Percentiles rank a stretch among this genome's conserved stretches.
Evolutionary conservation across 2,329 filamentous ascomycete species (phyloP).

Genomic region (Leptographium flavum): DNA sequence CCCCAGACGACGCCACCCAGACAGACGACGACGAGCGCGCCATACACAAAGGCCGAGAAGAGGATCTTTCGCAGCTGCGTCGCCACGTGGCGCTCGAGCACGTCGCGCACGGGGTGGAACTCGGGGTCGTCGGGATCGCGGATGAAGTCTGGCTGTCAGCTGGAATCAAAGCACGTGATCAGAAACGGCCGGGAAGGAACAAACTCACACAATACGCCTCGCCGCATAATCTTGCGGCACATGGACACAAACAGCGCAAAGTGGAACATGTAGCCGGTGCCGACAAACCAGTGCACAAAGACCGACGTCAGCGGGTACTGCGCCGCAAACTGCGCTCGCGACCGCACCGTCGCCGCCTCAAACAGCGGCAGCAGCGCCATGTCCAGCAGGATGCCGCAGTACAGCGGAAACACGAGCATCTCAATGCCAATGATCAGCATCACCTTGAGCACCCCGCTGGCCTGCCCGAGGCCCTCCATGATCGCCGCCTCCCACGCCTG

Average conservation of each 20-base stretch:
- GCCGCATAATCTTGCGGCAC: slow-evolving; percentile 95
- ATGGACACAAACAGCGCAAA: slow-evolving; percentile 97
- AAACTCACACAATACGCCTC: slow-evolving; percentile 79
- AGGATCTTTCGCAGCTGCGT: slow-evolving; percentile 93
- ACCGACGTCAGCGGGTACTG: slow-evolving; percentile 76
- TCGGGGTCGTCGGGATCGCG: slow-evolving; percentile 95
- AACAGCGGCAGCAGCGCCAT: slow-evolving; percentile 81
- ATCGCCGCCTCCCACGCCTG: slow-evolving; percentile 61
- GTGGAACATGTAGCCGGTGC: slow-evolving; percentile 99
- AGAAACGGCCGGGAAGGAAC: no score
- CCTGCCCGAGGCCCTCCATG: slow-evolving; percentile 76
- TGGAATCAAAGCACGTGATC: no score
- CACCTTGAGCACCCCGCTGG: slow-evolving; percentile 93
- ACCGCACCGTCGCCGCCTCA: slow-evolving; percentile 61
- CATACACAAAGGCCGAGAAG: slow-evolving; percentile 92
- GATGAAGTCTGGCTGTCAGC: slow-evolving; percentile 59
- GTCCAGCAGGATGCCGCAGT: slow-evolving; percentile 86
- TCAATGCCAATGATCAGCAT: slow-evolving; percentile 98
- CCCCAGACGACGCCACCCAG: slow-evolving; percentile 93
- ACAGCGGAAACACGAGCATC: slow-evolving; percentile 94
- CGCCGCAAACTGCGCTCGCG: slow-evolving; percentile 63
- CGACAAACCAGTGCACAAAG: slow-evolving; percentile 97
- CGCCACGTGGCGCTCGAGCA: slow-evolving; percentile 80
- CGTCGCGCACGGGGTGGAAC: slow-evolving; percentile 93
- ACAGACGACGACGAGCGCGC: slow-evolving; percentile 80